phyloP scores from a whole-genome alignment of 2,329 filamentous ascomycete species.

The Clonostachys solani region DNA sequence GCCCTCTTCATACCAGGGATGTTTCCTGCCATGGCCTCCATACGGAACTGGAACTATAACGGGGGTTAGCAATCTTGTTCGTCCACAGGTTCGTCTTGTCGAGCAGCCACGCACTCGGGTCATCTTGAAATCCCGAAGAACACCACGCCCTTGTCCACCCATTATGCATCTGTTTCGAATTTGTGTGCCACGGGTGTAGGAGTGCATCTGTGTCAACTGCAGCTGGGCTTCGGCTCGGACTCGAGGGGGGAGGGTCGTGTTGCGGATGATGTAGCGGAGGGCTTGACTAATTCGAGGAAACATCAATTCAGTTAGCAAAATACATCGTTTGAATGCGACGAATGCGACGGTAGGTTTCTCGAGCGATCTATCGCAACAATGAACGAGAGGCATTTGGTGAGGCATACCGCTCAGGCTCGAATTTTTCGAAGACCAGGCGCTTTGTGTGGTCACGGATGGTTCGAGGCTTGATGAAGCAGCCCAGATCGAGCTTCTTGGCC shows the following conservation, averaged over 20 bases:
- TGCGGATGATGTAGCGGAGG: slow-evolving; percentile 87
- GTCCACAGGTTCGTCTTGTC: not conserved
- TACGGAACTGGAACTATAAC: slow-evolving; percentile 81
- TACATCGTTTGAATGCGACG: not conserved
- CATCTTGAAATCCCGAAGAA: slow-evolving; percentile 92
- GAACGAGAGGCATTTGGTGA: not conserved
- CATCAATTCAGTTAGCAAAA: slow-evolving; percentile 3
- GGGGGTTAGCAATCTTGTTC: slow-evolving; percentile 14
- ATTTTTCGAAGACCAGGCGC: slow-evolving; percentile 83
- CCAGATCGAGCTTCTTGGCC: slow-evolving; percentile 84
- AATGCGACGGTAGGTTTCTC: not conserved
- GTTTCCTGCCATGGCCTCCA: slow-evolving; percentile 80
- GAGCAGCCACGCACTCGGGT: slow-evolving; percentile 61
- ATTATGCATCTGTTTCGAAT: slow-evolving; percentile 91
- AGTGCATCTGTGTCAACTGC: slow-evolving; percentile 90
- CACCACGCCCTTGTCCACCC: slow-evolving; percentile 83
- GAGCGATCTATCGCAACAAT: not conserved
- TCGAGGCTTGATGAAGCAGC: slow-evolving; percentile 81
- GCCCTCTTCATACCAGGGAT: slow-evolving; percentile 93
- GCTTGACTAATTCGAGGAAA: slow-evolving; percentile 65
- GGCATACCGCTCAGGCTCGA: slow-evolving; percentile 80
- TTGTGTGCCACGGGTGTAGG: slow-evolving; percentile 89
- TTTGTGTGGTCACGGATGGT: slow-evolving; percentile 94
- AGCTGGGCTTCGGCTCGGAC: slow-evolving; percentile 89
- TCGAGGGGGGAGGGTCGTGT: slow-evolving; percentile 77